These are phyloP conservation scores for Nicotiana obtusifolia DNA, from an alignment of 257 asterid genomes.

Conservation along the genomic window DNA sequence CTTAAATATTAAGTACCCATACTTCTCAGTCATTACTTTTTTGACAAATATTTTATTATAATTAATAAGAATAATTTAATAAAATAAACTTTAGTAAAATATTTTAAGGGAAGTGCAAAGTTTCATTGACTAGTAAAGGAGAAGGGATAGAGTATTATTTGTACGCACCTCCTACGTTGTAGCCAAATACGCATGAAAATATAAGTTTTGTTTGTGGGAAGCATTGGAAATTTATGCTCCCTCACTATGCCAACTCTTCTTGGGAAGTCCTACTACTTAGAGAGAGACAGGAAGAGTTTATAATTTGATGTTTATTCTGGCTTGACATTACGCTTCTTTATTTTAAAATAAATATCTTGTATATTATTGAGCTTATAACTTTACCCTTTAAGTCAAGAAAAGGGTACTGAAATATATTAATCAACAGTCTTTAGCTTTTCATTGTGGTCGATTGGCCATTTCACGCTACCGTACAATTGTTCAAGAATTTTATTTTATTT, in stretches of 20 bases:
- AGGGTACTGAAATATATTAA: background rate
- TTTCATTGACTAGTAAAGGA: no score
- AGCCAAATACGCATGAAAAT: background rate
- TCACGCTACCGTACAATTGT: background rate
- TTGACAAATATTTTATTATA: no score
- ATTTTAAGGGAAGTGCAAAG: no score
- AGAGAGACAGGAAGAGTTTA: background rate
- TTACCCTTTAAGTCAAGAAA: background rate
- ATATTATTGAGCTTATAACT: background rate
- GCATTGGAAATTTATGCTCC: background rate
- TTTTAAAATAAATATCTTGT: background rate
- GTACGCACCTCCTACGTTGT: no score
- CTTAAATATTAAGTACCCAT: no score
- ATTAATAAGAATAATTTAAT: no score
- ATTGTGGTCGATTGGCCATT: background rate
- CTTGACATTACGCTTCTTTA: background rate
- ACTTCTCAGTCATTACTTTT: no score
- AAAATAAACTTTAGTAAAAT: no score
- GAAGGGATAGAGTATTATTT: no score
- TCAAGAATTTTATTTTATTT: background rate
- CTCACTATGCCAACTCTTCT: background rate
- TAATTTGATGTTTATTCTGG: background rate
- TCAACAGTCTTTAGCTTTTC: slow-evolving; percentile 6
- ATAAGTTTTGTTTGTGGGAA: background rate
- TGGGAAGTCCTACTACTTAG: background rate